phyloP scores from a whole-genome alignment of 1,139 yeast genomes.

The Chernovozyma aurita region DNA sequence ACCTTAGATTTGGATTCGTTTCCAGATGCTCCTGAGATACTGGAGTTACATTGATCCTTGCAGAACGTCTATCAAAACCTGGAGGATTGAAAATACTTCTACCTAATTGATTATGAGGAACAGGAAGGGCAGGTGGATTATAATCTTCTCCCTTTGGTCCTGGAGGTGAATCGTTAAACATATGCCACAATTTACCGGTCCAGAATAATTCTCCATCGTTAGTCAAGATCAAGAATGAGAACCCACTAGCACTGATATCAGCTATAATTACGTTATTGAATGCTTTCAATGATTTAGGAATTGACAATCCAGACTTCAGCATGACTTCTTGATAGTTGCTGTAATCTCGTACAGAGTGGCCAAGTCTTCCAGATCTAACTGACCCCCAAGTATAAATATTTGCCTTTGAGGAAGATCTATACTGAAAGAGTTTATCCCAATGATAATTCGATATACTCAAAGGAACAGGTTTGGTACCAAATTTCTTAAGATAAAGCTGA shows the following conservation, averaged over 20 bases:
- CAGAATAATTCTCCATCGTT: constrained; percentile 49
- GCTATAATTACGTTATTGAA: constrained; percentile 37
- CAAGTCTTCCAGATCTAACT: constrained; percentile 51
- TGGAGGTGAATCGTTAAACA: constrained; percentile 13
- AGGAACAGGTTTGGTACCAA: constrained; percentile 42
- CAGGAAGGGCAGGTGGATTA: constrained; percentile 5
- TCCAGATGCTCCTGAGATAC: constrained; percentile 1
- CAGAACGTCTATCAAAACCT: background rate
- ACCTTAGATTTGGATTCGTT: constrained; percentile 17
- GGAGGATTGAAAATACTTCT: background rate
- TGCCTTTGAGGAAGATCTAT: constrained; percentile 36
- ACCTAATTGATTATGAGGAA: background rate
- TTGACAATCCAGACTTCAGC: constrained; percentile 20
- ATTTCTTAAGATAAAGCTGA: constrained; percentile 45
- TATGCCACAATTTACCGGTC: constrained; percentile 49
- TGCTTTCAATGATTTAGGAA: constrained; percentile 34
- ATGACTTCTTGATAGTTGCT: constrained; percentile 25
- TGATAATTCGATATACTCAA: constrained; percentile 31
- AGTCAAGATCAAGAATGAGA: constrained; percentile 57
- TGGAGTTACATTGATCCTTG: background rate
- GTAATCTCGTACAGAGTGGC: constrained; percentile 34
- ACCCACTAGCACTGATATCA: constrained; percentile 66
- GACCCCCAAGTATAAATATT: constrained; percentile 64
- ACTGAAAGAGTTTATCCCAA: constrained; percentile 49
- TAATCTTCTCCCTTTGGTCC: constrained; percentile 14